A percentile compares a stretch with the other conserved stretches of the same genome.
phyloP scores from a whole-genome alignment of 108 stramenopile genomes.

The Conticribra weissflogii region DNA sequence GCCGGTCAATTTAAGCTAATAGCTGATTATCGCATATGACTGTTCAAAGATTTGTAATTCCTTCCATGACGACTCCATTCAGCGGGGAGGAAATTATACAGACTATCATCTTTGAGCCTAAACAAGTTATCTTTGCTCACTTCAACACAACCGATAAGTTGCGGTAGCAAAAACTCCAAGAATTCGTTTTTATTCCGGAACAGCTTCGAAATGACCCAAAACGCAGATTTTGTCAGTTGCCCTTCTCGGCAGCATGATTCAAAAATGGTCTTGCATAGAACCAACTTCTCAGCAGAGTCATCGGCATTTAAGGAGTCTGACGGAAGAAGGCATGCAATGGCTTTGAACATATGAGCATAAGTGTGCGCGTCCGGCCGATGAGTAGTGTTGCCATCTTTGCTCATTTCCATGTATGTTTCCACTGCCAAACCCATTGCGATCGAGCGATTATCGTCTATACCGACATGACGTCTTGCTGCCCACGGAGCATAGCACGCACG shows the following conservation, averaged over 20 bases:
- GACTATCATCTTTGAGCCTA: conserved; percentile 11
- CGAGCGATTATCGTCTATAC: conserved; percentile 3
- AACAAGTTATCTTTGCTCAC: conserved; percentile 29
- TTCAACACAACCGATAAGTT: conserved; percentile 1
- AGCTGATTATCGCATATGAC: conserved; percentile 25
- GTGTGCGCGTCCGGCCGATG: conserved; percentile 41
- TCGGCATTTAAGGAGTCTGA: not conserved
- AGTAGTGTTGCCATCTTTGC: conserved; percentile 13
- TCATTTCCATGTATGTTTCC: conserved; percentile 28
- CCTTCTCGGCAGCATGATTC: conserved; percentile 36
- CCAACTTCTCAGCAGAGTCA: conserved; percentile 16
- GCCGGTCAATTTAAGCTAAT: too few species aligned
- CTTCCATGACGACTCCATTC: conserved; percentile 43
- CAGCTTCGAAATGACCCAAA: conserved; percentile 21
- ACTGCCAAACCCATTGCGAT: conserved; percentile 29
- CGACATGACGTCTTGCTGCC: conserved; percentile 8
- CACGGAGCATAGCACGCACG: conserved; percentile 44
- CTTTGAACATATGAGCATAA: conserved; percentile 43
- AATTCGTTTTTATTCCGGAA: conserved; percentile 15
- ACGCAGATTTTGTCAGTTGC: conserved; percentile 35
- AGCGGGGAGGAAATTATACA: conserved; percentile 22
- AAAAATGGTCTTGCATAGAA: conserved; percentile 24
- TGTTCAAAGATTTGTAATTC: conserved; percentile 30
- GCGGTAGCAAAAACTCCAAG: conserved; percentile 13
- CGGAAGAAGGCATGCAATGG: conserved; percentile 23